Evolutionary conservation across 768 basidiomycete genomes (phyloP).

Genomic region (Peribolospora kevripleyi): DNA sequence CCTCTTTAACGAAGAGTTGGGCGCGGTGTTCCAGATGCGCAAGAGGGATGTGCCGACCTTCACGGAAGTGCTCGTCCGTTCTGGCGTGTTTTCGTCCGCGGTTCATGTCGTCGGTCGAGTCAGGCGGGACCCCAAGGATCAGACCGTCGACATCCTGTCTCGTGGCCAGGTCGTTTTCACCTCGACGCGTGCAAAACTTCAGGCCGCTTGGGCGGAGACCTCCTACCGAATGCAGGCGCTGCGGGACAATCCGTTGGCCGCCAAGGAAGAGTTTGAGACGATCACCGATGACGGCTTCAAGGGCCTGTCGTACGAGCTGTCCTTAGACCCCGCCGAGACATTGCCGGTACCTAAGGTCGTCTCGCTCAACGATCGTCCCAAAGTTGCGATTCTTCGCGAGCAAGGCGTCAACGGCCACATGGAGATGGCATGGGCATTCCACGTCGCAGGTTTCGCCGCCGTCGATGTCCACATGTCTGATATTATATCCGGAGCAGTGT

Average conservation of each 20-base stretch:
- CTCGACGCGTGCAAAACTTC: constrained; percentile 42
- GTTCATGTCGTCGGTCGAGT: constrained; percentile 58
- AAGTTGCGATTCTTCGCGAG: constrained; percentile 84
- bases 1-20: constrained; percentile 89
- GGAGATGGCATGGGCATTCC: constrained; percentile 97
- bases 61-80: constrained; percentile 33
- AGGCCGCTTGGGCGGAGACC: constrained; percentile 79
- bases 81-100: constrained; percentile 52
- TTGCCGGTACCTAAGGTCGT: constrained; percentile 11
- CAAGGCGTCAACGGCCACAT: constrained; percentile 95
- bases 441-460: constrained; percentile 76
- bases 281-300: constrained; percentile 34
- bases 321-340: constrained; percentile 23
- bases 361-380: constrained; percentile 35
- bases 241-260: constrained; percentile 55
- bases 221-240: constrained; percentile 74
- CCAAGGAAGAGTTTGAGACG: constrained; percentile 56
- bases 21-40: constrained; percentile 71
- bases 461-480: constrained; percentile 98
- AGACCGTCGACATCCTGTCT: constrained; percentile 39
- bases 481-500: constrained; percentile 45
- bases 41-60: constrained; percentile 29
- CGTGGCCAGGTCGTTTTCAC: constrained; percentile 33
- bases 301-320: constrained; percentile 57
- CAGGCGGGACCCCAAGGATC: constrained; percentile 25